Conservation (phyloP, 352 stramenopile genomes). For the Thalassiosira oceanica region DNA sequence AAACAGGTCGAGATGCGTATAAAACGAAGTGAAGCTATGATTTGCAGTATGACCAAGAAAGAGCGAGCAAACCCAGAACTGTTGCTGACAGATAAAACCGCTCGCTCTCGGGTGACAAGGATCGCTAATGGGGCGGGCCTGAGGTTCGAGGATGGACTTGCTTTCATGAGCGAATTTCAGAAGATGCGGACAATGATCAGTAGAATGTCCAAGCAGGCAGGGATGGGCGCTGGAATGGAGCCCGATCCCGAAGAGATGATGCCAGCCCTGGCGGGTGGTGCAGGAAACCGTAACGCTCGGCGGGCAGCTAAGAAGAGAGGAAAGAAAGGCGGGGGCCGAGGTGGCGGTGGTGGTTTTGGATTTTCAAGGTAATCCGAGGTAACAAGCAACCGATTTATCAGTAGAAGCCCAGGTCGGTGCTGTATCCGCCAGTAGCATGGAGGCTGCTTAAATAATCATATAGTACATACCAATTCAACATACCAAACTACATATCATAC, state of each 20-base stretch:
- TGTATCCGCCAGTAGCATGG: no score
- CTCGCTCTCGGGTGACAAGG: conserved; percentile 63
- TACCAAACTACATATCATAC: no score
- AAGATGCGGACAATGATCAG: conserved; percentile 85
- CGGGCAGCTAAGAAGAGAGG: conserved; percentile 75
- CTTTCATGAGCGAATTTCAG: conserved; percentile 83
- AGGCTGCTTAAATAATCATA: no score
- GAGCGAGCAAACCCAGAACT: conserved; percentile 78
- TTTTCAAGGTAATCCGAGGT: no score
- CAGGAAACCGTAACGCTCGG: conserved; percentile 67
- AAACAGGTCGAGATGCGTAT: conserved; percentile 68
- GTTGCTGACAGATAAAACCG: conserved; percentile 70
- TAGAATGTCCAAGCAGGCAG: conserved; percentile 75
- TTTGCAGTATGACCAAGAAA: conserved; percentile 82
- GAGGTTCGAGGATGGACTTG: conserved; percentile 62
- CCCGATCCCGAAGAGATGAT: conserved; percentile 33
- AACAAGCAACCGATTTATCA: no score
- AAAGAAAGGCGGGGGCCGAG: conserved; percentile 58
- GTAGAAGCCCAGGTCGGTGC: no score
- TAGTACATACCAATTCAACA: no score
- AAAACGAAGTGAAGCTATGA: conserved; percentile 80
- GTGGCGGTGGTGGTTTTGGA: conserved; percentile 67
- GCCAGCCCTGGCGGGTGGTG: conserved; percentile 32
- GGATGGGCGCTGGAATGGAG: conserved; percentile 13
- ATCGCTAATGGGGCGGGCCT: conserved; percentile 76